phyloP scores from a whole-genome alignment of 2,329 filamentous ascomycete genomes.

The Venturia aucupariae region DNA sequence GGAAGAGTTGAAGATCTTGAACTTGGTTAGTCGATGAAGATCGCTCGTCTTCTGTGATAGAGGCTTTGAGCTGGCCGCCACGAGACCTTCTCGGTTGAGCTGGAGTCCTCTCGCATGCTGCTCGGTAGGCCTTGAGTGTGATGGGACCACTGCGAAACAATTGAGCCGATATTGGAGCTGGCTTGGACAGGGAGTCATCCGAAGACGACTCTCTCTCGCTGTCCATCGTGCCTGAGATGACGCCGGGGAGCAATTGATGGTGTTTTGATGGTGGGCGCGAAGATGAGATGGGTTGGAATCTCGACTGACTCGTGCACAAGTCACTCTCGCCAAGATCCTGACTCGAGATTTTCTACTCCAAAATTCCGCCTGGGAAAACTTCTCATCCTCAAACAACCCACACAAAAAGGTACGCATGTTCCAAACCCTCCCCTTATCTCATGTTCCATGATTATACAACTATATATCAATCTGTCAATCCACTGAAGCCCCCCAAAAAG shows the following conservation, averaged over 20 bases:
- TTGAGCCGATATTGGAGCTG: not conserved
- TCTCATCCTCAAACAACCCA: not conserved
- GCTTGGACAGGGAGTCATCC: not conserved
- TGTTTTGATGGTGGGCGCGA: not conserved
- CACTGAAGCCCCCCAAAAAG: constrained; percentile 52
- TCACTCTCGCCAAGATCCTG: not conserved
- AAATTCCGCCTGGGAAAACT: not conserved
- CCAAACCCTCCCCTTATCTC: not conserved
- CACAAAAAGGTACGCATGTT: not conserved
- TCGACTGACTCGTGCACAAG: not conserved
- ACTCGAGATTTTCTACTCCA: not conserved
- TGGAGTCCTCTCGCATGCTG: constrained; percentile 6
- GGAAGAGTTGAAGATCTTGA: not conserved
- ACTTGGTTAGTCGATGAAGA: not conserved
- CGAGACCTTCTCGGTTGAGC: not conserved
- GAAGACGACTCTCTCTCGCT: not conserved
- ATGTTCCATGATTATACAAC: constrained; percentile 52
- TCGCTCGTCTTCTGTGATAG: not conserved
- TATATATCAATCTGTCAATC: constrained; percentile 66
- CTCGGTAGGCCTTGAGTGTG: not conserved
- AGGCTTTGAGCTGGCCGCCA: not conserved
- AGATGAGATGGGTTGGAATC: not conserved
- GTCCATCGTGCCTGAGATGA: not conserved
- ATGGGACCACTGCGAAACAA: not conserved
- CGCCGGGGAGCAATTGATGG: not conserved